These are phyloP conservation scores for Pythium utonaiense DNA, from an alignment of 352 stramenopile genomes.

Conservation along the genomic window DNA sequence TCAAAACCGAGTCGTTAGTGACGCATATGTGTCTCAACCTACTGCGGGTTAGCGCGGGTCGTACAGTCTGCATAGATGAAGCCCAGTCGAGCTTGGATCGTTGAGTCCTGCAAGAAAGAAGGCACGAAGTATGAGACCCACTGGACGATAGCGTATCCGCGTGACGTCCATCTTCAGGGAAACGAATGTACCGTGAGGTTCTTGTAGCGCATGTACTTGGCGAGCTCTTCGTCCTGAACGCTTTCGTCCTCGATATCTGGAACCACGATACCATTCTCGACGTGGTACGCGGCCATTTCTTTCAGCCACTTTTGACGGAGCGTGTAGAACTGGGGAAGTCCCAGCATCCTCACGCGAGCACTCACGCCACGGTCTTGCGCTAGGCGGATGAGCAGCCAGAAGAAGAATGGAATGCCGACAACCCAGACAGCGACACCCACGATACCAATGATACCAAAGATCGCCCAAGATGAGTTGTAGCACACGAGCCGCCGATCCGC, in stretches of 20 bases:
- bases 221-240: slow-evolving; percentile 62
- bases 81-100: slow-evolving; percentile 54
- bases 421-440: slow-evolving; percentile 66
- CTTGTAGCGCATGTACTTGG: slow-evolving; percentile 73
- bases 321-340: slow-evolving; percentile 32
- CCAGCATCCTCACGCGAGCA: slow-evolving; percentile 42
- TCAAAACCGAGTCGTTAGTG: not conserved
- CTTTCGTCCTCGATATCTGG: slow-evolving; percentile 48
- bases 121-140: not conserved
- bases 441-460: slow-evolving; percentile 59
- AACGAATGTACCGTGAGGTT: slow-evolving; percentile 60
- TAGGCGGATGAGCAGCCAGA: slow-evolving; percentile 66
- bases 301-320: slow-evolving; percentile 65
- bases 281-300: slow-evolving; percentile 47
- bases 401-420: slow-evolving; percentile 74
- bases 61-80: slow-evolving; percentile 82
- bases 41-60: too few species aligned
- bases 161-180: not conserved
- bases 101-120: slow-evolving; percentile 46
- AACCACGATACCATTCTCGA: slow-evolving; percentile 41
- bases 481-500: slow-evolving; percentile 64
- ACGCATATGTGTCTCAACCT: too few species aligned
- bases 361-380: slow-evolving; percentile 56
- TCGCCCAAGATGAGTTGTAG: slow-evolving; percentile 57
- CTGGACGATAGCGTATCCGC: not conserved